Evolutionary conservation across 768 basidiomycete species (phyloP), one percentile per base, ranked within the genome.

Genomic region (Collybia mongolica): DNA sequence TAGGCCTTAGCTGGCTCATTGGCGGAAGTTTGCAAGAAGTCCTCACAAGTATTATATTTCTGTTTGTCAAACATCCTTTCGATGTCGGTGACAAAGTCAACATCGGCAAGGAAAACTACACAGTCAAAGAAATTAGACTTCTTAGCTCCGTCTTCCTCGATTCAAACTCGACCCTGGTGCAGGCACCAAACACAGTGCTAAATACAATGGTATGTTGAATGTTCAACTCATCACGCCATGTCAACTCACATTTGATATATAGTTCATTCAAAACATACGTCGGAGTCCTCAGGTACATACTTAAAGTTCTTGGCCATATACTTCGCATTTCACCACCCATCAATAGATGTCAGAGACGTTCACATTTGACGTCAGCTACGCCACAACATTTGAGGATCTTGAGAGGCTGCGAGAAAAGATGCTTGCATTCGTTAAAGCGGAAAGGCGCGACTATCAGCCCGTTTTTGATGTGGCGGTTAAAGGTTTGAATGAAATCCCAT

Each of bases 91-190:
- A 93, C 67, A 71, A 86, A 40, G 77, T 95, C 44, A 70, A 68
- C 44, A 54, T 86, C 40, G 68, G 72, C 47, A 74, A 72, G 22
- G 70, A 76, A 28, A 71, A 62, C 6, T 93, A 88, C 64, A 89
- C 88, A 0, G 91, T 96, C 53, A 90, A 88, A 62, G 91, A 94
- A 66, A 95, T 97, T 65, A 78, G 86, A 23, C 76, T 97, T 24
- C 76, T 95, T 49, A 88, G 83, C 48, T 91, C 87, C 6, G 71
- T 90, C 36, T 82, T 93, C 65, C 62, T 87, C 41, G 82, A 90
- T 61, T 65, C 69, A 5, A 76, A 78, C 50, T 80, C 79, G 20
- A 76, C 78, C 35, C 65, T 72, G 22, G 84, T 89, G n/a, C 87
- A 88, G 61, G 86, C 84, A 12, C 86, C 88, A 18, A 88, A 90